These are phyloP conservation scores for Lasiodiplodia sp. DNA, from an alignment of 2,329 filamentous ascomycete species.

Conservation along the genomic window DNA sequence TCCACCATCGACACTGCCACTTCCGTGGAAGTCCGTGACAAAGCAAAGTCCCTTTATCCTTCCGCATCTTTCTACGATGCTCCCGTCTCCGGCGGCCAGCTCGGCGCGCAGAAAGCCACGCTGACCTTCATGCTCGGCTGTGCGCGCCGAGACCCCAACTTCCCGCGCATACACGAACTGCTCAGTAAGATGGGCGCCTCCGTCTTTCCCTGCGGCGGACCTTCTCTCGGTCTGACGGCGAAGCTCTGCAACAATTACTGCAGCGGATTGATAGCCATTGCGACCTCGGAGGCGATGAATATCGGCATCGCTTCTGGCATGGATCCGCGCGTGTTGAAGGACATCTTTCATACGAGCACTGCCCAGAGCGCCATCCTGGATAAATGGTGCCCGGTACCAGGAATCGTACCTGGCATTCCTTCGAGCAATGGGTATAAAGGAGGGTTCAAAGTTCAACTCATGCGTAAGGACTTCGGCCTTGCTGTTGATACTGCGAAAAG, in stretches of 20 bases:
- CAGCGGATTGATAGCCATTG: conserved; percentile 65
- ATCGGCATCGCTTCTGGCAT: conserved; percentile 66
- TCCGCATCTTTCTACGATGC: conserved; percentile 60
- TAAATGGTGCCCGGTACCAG: conserved; percentile 59
- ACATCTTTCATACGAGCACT: conserved; percentile 60
- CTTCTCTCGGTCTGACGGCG: conserved; percentile 63
- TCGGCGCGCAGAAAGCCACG: conserved; percentile 60
- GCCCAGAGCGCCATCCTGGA: conserved; percentile 62
- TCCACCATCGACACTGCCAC: conserved; percentile 64
- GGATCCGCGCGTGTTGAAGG: conserved; percentile 60
- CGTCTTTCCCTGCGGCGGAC: conserved; percentile 63
- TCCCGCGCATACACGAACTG: conserved; percentile 53
- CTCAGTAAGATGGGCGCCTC: conserved; percentile 61
- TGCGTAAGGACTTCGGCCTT: conserved; percentile 65
- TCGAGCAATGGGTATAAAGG: conserved; percentile 57
- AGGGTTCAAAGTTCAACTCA: conserved; percentile 66
- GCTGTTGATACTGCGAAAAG: conserved; percentile 63
- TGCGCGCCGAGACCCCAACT: conserved; percentile 53
- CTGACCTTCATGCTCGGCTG: conserved; percentile 65
- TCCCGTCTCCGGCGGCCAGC: conserved; percentile 61
- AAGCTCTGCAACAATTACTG: conserved; percentile 70
- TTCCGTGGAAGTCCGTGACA: conserved; percentile 54
- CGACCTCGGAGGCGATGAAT: conserved; percentile 65
- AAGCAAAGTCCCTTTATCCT: conserved; percentile 48
- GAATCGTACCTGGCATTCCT: conserved; percentile 40